These are phyloP conservation scores for Ilyonectria sp. DNA, from an alignment of 2,329 filamentous ascomycete genomes.

Conservation along the genomic window DNA sequence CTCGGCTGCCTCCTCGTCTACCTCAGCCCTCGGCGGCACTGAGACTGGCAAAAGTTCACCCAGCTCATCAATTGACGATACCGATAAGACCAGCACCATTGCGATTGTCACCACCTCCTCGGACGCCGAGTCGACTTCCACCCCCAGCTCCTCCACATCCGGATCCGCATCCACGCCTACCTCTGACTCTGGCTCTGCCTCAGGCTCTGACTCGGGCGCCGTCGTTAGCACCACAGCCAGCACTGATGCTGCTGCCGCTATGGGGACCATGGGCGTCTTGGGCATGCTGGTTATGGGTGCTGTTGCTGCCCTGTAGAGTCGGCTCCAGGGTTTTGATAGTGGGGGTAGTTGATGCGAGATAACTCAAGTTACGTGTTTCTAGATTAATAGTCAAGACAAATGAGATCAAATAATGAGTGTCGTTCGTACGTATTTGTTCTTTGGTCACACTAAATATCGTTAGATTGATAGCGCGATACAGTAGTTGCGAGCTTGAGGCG, in stretches of 20 bases:
- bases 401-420: too few species aligned
- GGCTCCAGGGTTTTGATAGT: too few species aligned
- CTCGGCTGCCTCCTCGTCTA: conserved; percentile 24
- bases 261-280: conserved; percentile 8
- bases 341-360: too few species aligned
- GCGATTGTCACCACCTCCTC: not conserved
- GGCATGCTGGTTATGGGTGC: conserved; percentile 23
- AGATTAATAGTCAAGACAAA: too few species aligned
- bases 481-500: too few species aligned
- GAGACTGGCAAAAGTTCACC: not conserved
- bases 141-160: not conserved
- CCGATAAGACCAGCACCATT: not conserved
- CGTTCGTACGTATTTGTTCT: too few species aligned
- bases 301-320: conserved; percentile 3
- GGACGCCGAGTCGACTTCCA: not conserved
- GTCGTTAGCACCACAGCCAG: conserved; percentile 1
- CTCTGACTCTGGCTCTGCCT: not conserved
- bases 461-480: too few species aligned
- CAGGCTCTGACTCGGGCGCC: not conserved
- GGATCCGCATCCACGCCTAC: too few species aligned
- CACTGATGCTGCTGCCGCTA: not conserved
- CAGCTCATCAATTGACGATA: not conserved
- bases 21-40: not conserved
- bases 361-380: too few species aligned
- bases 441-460: too few species aligned